Evolutionary conservation across 179 eudicot species (phyloP).

Genomic region (Drosera spatulata): DNA sequence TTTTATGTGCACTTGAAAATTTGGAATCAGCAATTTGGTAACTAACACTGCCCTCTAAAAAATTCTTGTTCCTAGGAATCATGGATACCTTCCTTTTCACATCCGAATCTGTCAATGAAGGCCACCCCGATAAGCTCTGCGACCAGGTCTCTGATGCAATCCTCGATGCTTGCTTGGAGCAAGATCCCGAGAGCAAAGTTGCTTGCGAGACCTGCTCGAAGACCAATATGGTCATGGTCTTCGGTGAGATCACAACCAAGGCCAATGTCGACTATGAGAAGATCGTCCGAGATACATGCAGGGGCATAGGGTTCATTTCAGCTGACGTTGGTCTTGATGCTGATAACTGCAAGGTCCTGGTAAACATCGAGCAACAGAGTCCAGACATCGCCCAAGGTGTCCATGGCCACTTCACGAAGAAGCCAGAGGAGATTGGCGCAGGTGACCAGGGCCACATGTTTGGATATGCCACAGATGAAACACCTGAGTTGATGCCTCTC

Average conservation of each 20-base stretch:
- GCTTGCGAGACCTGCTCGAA: constrained; percentile 81
- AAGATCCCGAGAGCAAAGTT: constrained; percentile 43
- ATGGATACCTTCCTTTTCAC: constrained; percentile 32
- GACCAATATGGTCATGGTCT: constrained; percentile 25
- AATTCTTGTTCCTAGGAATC: too few relatives aligned
- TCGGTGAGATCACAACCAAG: constrained; percentile 76
- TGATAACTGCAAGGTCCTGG: too few relatives aligned
- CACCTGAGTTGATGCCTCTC: constrained; percentile 77
- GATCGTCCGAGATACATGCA: constrained; percentile 35
- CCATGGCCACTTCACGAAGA: constrained; percentile 74
- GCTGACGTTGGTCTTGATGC: too few relatives aligned
- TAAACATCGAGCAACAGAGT: too few relatives aligned
- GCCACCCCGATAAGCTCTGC: constrained; percentile 26
- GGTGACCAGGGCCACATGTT: constrained; percentile 45
- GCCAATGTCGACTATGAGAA: constrained; percentile 71
- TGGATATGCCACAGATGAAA: constrained; percentile 56
- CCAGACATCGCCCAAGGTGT: constrained; percentile 56
- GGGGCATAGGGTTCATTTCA: too few relatives aligned
- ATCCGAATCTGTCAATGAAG: constrained; percentile 27
- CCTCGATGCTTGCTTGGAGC: background rate
- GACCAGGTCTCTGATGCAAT: constrained; percentile 25
- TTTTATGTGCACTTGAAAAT: too few relatives aligned
- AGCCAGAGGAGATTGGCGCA: constrained; percentile 87
- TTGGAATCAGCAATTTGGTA: too few relatives aligned
- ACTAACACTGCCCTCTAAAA: too few relatives aligned